Conservation (phyloP, 106 monocot genomes). For the Hemerocallis citrina region DNA sequence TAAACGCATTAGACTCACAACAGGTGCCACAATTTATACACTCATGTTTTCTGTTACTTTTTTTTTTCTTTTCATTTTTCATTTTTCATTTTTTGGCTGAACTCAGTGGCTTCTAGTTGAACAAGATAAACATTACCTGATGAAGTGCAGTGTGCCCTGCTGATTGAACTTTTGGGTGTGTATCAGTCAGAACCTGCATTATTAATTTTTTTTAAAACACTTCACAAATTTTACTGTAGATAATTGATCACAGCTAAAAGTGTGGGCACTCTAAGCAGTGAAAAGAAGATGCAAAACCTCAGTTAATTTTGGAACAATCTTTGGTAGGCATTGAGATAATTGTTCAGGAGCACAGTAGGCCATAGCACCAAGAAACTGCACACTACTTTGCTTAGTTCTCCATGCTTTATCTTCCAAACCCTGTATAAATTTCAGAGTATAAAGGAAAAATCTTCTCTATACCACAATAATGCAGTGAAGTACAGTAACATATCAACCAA, state of each 20-base stretch:
- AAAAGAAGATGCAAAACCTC: conserved; percentile 38
- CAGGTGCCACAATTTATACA: neutral
- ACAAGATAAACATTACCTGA: conserved; percentile 37
- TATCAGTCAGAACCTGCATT: conserved; percentile 80
- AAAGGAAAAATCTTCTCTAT: no score
- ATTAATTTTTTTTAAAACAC: conserved; percentile 4
- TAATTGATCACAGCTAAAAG: neutral
- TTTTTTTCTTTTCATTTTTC: no score
- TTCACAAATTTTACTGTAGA: neutral
- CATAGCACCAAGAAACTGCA: conserved; percentile 97
- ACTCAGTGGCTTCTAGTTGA: neutral
- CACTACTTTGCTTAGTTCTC: conserved; percentile 98
- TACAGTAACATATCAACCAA: no score
- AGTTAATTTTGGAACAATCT: conserved; percentile 89
- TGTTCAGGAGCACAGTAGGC: conserved; percentile 98
- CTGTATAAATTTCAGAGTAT: conserved; percentile 34
- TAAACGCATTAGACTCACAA: neutral
- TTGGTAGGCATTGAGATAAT: conserved; percentile 93
- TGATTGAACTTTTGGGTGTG: conserved; percentile 96
- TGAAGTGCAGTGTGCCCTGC: conserved; percentile 94
- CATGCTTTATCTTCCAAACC: conserved; percentile 98
- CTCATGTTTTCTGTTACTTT: no score
- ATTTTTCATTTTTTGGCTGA: no score
- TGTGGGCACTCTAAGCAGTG: no score
- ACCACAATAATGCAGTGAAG: no score